Base-by-base conservation (phyloP, 345 rosid species). In the Eucalyptus rudis region DNA sequence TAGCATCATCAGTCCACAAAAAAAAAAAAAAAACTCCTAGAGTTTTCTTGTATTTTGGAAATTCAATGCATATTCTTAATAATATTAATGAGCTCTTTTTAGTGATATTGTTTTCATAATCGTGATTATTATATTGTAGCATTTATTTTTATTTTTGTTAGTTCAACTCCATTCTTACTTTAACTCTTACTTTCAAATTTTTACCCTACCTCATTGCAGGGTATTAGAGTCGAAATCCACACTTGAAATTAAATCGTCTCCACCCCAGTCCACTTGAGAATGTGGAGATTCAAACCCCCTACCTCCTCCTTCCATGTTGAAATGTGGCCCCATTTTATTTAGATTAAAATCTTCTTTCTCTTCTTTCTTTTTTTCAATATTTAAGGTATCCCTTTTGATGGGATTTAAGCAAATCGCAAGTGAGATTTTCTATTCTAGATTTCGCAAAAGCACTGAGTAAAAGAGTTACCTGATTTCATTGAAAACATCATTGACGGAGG, bases 191-290 rank as follows among this genome's bases (percentile, higher is more conserved):
- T 50, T 50, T 50, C 0, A 15, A 1, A 15, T 1, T 51, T 51
- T 51, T 51, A 16, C 1, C 3, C 3, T 50, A 50, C 0, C 52
- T 50, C 17, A 0, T 50, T 50, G 1, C 0, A 50, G 7, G 0
- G n/a, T n/a, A n/a, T n/a, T n/a, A 6, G 1, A 50, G 3, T 50
- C 8, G 0, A 50, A 50, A 50, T 0, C 0, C 7, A 51, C 0
- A 6, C 2, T 51, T 16, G 4, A 51, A 51, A 51, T 0, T 51
- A 16, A 50, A 50, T 50, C 3, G 3, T 50, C 8, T 0, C 3
- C 20, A 50, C 8, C 52, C 0, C 3, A 50, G 15, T 0, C 3
- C 3, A 50, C 52, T 50, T 50, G 52, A 50, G 8, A 16, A 51
- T 51, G 20, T 51, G 2, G 7, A 51, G 54, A 51, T 51, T 51